Evolutionary conservation across 129 eudicot genomes (phyloP).

Genomic region (Helianthus tuberosus): DNA sequence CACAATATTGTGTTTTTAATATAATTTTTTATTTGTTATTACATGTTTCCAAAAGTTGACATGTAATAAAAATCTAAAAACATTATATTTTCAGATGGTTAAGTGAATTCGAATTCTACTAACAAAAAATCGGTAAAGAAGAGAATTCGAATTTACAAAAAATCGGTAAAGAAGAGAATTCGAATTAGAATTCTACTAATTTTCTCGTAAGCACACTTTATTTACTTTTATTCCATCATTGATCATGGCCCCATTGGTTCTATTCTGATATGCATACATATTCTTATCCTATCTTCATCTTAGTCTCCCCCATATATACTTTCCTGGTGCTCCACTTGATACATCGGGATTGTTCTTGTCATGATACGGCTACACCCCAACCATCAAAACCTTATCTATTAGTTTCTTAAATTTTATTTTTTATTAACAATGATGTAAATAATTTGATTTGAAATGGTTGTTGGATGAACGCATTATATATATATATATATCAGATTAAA

Average conservation of each 20-base stretch:
- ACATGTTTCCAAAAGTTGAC: not conserved
- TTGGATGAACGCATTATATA: not conserved
- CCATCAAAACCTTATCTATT: slow-evolving; percentile 14
- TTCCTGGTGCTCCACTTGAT: slow-evolving; percentile 20
- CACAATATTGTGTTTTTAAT: too few species aligned
- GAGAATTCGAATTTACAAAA: too few species aligned
- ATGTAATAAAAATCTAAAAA: not conserved
- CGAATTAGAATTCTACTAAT: too few species aligned
- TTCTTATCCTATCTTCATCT: slow-evolving; percentile 13
- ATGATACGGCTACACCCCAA: slow-evolving; percentile 12
- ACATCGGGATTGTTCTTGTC: not conserved
- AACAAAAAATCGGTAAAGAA: too few species aligned
- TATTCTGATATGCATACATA: not conserved
- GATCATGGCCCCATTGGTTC: not conserved
- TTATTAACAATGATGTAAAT: not conserved
- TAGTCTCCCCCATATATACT: not conserved
- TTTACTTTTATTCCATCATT: not conserved
- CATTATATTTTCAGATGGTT: too few species aligned
- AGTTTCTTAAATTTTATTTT: not conserved
- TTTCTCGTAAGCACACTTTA: too few species aligned
- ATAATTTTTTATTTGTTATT: not conserved
- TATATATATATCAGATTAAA: too few species aligned
- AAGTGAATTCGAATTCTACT: too few species aligned
- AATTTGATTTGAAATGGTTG: not conserved
- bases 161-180: too few species aligned